These are phyloP conservation scores for Aphanomyces invadans DNA, from an alignment of 352 stramenopile species.

Conservation along the genomic window DNA sequence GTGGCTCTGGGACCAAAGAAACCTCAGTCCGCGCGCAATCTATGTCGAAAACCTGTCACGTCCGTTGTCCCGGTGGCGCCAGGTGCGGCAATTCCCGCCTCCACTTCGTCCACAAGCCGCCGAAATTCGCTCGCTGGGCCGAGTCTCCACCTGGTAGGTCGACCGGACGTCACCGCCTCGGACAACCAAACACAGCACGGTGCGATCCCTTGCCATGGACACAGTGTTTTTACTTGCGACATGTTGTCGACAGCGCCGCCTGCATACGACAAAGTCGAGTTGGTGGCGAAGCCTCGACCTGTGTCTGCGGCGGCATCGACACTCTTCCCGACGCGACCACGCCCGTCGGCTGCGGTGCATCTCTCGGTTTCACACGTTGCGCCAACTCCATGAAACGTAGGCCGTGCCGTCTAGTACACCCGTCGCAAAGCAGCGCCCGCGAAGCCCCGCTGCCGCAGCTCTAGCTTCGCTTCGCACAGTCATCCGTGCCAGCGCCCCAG, in stretches of 20 bases:
- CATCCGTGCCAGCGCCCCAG: background rate
- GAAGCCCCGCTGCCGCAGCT: background rate
- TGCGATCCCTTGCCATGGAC: no score
- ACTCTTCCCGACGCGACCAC: background rate
- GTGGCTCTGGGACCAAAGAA: background rate
- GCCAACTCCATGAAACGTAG: no score
- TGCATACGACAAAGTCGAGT: conserved; percentile 3
- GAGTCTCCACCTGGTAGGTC: background rate
- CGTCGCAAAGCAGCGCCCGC: background rate
- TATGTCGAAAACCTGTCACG: background rate
- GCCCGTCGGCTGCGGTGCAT: no score
- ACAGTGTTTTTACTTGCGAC: no score
- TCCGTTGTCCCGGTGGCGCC: background rate
- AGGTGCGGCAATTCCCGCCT: background rate
- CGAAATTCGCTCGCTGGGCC: background rate
- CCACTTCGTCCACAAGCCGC: background rate
- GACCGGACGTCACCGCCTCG: background rate
- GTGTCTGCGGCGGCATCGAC: conserved; percentile 5
- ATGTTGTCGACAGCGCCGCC: no score
- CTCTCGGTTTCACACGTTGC: background rate
- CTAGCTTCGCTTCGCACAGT: background rate
- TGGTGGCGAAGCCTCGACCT: background rate
- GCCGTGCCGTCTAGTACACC: no score
- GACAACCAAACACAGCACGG: background rate
- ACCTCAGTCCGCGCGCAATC: background rate